phyloP scores from a whole-genome alignment of 345 rosid genomes.

The Acer saccharum region DNA sequence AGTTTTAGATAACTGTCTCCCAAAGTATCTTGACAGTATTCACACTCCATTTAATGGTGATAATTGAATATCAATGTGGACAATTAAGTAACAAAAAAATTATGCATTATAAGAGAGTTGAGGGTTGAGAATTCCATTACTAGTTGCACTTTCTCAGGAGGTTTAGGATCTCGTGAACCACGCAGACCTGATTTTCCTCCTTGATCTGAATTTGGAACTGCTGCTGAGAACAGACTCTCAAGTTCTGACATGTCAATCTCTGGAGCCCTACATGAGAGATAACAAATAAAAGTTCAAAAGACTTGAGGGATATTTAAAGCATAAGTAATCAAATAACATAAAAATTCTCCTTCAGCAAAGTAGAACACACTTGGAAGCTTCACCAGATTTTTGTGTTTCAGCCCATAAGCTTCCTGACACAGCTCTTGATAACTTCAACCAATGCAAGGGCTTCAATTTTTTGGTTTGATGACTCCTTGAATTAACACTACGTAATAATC shows the following conservation, averaged over 20 bases:
- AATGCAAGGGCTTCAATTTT: conserved; percentile 93
- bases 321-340: conserved; percentile 16
- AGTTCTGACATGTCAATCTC: conserved; percentile 96
- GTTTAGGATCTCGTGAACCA: conserved; percentile 58
- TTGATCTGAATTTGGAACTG: conserved; percentile 55
- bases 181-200: conserved; percentile 43
- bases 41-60: not conserved
- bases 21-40: not conserved
- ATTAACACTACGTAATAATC: conserved; percentile 65
- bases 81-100: not conserved
- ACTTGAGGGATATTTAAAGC: conserved; percentile 9
- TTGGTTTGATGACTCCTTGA: conserved; percentile 57
- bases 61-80: not conserved
- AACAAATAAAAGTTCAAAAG: conserved; percentile 18
- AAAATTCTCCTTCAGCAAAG: conserved; percentile 13
- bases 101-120: not conserved
- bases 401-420: conserved; percentile 98
- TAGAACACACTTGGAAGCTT: conserved; percentile 72
- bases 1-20: not conserved
- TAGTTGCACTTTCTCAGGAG: conserved; percentile 87
- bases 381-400: conserved; percentile 85
- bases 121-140: conserved; percentile 38
- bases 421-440: conserved; percentile 94
- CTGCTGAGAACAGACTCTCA: conserved; percentile 84
- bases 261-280: conserved; percentile 61